Base-by-base conservation (phyloP, 352 stramenopile species). In the Pythium dissimile region DNA sequence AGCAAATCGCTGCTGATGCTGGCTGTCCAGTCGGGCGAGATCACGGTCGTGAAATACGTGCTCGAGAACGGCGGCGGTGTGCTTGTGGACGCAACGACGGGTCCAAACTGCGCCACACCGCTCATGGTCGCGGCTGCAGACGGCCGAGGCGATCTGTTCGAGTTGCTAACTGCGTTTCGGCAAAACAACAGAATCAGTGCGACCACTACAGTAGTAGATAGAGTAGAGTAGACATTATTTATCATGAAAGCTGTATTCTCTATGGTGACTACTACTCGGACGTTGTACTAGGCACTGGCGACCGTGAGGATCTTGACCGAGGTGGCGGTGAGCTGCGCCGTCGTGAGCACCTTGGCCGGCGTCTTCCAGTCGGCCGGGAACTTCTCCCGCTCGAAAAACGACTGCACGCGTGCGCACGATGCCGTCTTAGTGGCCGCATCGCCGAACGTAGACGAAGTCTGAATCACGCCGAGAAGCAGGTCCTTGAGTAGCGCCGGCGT, bases 401-500 rank as follows among this genome's bases (percentile, higher is more conserved):
- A 31, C 21, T 35, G 21, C 21, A 50, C 43, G 26, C 26, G 43
- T 7, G 23, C 21, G 26, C 16, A 11, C 26, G 21, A 35, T 5
- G 21, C 43, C 9, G 43, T 50, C 26, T 50, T 24, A 11, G 43
- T 50, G 20, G 43, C 26, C 10, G 26, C 8, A 20, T 50, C 38
- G 37, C 50, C 50, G n/a, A 58, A 41, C 2, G 50, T 24, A 21
- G 54, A 18, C 42, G 54, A 15, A 11, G 43, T 18, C 26, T 61
- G n/a, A n/a, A n/a, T n/a, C n/a, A n/a, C 54, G 34, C 54, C 41
- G 21, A 48, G 47, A 32, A 77, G 55, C 13, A 82, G 37, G 26
- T 73, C 62, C 31, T 71, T 32, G 21, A 59, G 57, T 32, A 83
- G 39, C 5, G 54, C 47, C 11, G 50, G 46, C 45, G 69, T 68